A percentile compares a stretch with the other conserved stretches of the same genome.
phyloP scores from a whole-genome alignment of 2,329 filamentous ascomycete genomes.

The Magnaporthiopsis rhizophila region DNA sequence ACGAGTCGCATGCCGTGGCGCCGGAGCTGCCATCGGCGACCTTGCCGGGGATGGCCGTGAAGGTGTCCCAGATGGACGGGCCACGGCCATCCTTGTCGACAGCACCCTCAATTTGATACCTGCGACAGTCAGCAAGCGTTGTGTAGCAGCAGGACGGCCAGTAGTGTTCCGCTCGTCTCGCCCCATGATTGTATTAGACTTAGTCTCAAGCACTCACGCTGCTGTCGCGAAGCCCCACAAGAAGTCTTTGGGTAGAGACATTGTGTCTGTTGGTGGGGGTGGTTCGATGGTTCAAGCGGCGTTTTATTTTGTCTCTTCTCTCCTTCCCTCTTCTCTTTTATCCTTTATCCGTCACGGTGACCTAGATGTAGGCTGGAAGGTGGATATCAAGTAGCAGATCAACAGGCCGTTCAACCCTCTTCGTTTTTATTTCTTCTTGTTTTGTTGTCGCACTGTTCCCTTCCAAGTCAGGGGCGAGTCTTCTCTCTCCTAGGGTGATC shows the following conservation, averaged over 20 bases:
- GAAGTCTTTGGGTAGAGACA: slow-evolving; percentile 62
- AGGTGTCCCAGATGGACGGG: slow-evolving; percentile 85
- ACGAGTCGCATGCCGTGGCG: slow-evolving; percentile 76
- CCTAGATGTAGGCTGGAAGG: neutral
- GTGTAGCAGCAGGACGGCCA: neutral
- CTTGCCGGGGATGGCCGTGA: slow-evolving; percentile 73
- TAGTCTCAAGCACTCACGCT: slow-evolving; percentile 40
- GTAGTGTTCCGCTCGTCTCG: neutral
- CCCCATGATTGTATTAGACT: neutral
- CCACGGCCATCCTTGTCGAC: slow-evolving; percentile 67
- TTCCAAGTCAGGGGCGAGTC: neutral
- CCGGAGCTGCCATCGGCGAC: slow-evolving; percentile 72
- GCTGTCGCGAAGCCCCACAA: slow-evolving; percentile 76
- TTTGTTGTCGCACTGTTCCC: neutral
- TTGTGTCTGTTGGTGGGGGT: slow-evolving; percentile 20
- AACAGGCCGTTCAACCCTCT: neutral
- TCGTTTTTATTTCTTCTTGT: neutral
- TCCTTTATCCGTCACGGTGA: neutral
- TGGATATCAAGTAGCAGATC: neutral
- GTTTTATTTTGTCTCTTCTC: neutral
- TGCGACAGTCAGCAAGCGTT: slow-evolving; percentile 24
- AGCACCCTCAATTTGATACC: slow-evolving; percentile 83
- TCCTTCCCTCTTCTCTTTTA: neutral
- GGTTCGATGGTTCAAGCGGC: neutral
- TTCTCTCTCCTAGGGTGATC: neutral